Conservation (phyloP, 2,329 filamentous ascomycete genomes). For the Phaeosphaeriaceae sp. region DNA sequence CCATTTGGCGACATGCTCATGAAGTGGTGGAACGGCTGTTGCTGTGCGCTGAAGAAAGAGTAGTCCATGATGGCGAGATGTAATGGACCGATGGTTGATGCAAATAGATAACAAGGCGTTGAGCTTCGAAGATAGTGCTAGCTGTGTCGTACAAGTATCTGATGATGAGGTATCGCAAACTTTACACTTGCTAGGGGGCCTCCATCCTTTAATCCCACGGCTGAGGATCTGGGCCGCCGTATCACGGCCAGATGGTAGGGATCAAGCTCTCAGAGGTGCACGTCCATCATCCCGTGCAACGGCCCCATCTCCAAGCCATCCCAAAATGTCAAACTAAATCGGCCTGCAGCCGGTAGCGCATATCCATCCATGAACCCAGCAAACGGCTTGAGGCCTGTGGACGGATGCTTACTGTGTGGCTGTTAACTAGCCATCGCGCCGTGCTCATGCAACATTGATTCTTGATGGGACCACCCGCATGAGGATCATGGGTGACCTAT, state of each 20-base stretch:
- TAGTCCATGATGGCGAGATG: slow-evolving; percentile 60
- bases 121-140: neutral
- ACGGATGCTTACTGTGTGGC: slow-evolving; percentile 12
- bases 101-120: neutral
- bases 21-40: slow-evolving; percentile 56
- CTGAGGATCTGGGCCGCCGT: slow-evolving; percentile 23
- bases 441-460: slow-evolving; percentile 1
- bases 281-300: slow-evolving; percentile 18
- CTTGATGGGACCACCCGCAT: slow-evolving; percentile 7
- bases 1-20: slow-evolving; percentile 53
- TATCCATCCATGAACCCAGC: slow-evolving; percentile 16
- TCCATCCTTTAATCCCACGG: slow-evolving; percentile 11
- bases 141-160: neutral
- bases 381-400: slow-evolving; percentile 9
- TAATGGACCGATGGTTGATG: slow-evolving; percentile 1
- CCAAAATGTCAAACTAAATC: slow-evolving; percentile 6
- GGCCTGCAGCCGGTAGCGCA: slow-evolving; percentile 19
- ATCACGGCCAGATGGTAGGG: slow-evolving; percentile 14
- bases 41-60: slow-evolving; percentile 58
- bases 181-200: neutral
- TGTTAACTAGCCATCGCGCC: neutral
- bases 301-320: slow-evolving; percentile 10
- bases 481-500: neutral
- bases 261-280: slow-evolving; percentile 19
- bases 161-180: slow-evolving; percentile 2